Conservation (phyloP, 2,329 filamentous ascomycete species). For the Furcasterigmium sp. region DNA sequence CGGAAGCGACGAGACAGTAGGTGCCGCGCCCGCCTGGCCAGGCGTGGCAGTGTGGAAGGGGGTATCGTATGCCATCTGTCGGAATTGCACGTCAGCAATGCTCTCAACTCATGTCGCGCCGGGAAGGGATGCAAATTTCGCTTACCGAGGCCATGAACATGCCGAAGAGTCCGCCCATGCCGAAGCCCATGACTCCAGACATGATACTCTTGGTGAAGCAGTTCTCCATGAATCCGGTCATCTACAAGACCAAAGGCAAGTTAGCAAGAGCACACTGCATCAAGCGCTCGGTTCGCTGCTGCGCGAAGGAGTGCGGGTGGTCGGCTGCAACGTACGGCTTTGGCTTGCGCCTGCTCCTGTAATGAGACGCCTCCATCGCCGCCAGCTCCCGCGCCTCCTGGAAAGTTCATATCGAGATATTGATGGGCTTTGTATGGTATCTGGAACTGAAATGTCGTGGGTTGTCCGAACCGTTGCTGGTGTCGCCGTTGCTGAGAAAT, state of each 20-base stretch:
- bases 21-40: slow-evolving; percentile 25
- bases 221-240: slow-evolving; percentile 84
- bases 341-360: slow-evolving; percentile 46
- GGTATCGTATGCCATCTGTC: slow-evolving; percentile 95
- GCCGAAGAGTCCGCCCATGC: slow-evolving; percentile 87
- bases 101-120: background rate
- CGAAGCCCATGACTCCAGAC: slow-evolving; percentile 90
- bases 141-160: slow-evolving; percentile 96
- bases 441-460: too few species aligned
- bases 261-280: background rate
- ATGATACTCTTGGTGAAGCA: slow-evolving; percentile 85
- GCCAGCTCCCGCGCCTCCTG: slow-evolving; percentile 18
- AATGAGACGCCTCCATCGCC: slow-evolving; percentile 20
- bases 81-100: background rate
- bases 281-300: background rate
- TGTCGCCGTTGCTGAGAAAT: background rate
- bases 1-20: slow-evolving; percentile 60
- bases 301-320: too few species aligned
- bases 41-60: slow-evolving; percentile 58
- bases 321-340: slow-evolving; percentile 39
- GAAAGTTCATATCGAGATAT: slow-evolving; percentile 30
- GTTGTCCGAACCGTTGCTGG: too few species aligned
- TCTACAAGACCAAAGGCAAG: slow-evolving; percentile 39
- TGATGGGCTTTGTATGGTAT: too few species aligned
- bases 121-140: slow-evolving; percentile 10